phyloP scores from a whole-genome alignment of 169 alveolate genomes.

The Theileria parva region DNA sequence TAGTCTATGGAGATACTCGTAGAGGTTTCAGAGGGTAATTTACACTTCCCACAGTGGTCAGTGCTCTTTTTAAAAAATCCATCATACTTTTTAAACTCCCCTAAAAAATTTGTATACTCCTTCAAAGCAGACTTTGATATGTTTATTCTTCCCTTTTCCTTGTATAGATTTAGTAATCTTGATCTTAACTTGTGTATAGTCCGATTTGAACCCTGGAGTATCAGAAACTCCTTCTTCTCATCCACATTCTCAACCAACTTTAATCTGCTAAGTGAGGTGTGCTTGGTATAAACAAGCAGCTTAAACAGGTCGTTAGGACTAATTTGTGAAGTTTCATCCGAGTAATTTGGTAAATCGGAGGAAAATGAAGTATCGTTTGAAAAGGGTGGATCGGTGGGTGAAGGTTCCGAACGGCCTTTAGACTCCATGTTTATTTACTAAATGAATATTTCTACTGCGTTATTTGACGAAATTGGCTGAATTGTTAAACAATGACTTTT shows the following conservation, averaged over 20 bases:
- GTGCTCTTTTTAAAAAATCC: neutral
- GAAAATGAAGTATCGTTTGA: neutral
- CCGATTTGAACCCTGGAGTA: conserved; percentile 46
- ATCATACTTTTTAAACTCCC: conserved; percentile 6
- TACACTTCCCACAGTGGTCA: neutral
- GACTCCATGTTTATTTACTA: neutral
- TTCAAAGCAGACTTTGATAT: neutral
- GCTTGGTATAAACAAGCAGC: conserved; percentile 43
- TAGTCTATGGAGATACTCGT: conserved; percentile 13
- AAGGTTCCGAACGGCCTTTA: neutral
- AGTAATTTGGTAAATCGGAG: neutral
- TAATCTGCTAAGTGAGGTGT: conserved; percentile 34
- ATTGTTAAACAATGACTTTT: neutral
- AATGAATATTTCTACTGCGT: neutral
- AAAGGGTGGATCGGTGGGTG: conserved; percentile 7
- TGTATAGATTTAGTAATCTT: neutral
- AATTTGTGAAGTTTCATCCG: neutral
- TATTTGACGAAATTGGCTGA: neutral
- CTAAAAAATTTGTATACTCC: conserved; percentile 2
- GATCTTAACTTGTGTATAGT: conserved; percentile 17
- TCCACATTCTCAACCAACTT: conserved; percentile 13
- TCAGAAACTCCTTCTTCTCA: conserved; percentile 27
- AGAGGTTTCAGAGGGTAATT: conserved; percentile 5
- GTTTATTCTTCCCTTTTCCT: neutral
- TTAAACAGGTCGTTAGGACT: conserved; percentile 11